Evolutionary conservation across 331 rosid genomes (phyloP).

Genomic region (Telfairia occidentalis): DNA sequence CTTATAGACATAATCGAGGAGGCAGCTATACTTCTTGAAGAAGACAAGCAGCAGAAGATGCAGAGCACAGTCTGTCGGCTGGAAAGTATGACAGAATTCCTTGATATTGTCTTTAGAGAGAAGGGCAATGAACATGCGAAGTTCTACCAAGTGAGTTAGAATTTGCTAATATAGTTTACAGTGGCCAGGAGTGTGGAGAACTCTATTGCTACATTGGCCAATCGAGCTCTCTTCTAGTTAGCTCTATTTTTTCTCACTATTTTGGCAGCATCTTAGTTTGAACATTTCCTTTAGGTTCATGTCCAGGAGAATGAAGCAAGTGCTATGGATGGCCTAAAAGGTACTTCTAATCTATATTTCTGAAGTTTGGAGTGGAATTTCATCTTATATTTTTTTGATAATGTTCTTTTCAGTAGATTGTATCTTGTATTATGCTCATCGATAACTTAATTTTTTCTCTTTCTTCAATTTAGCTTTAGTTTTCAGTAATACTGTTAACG

Average conservation of each 20-base stretch:
- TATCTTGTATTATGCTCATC: background rate
- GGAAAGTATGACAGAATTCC: constrained; percentile 51
- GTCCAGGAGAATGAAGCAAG: constrained; percentile 64
- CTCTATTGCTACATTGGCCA: constrained; percentile 7
- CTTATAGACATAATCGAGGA: constrained; percentile 42
- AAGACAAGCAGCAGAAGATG: constrained; percentile 58
- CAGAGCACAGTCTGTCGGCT: constrained; percentile 53
- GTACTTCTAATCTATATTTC: constrained; percentile 22
- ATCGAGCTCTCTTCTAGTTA: constrained; percentile 2
- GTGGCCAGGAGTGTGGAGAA: constrained; percentile 5
- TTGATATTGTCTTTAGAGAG: constrained; percentile 50
- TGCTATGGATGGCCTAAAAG: constrained; percentile 52
- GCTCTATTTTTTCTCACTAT: constrained; percentile 7
- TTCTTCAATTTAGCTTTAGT: background rate
- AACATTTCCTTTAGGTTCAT: constrained; percentile 49
- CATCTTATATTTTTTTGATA: background rate
- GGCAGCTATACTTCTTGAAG: constrained; percentile 70
- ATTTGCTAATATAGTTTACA: background rate
- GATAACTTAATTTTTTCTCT: background rate
- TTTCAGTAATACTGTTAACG: background rate
- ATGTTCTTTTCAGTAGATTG: background rate
- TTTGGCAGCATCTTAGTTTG: background rate
- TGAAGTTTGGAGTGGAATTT: constrained; percentile 8
- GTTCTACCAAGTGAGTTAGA: constrained; percentile 55
- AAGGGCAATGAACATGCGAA: constrained; percentile 55